Base-by-base conservation (phyloP, 2,329 filamentous ascomycete species). In the Cladophialophora chaetospira region DNA sequence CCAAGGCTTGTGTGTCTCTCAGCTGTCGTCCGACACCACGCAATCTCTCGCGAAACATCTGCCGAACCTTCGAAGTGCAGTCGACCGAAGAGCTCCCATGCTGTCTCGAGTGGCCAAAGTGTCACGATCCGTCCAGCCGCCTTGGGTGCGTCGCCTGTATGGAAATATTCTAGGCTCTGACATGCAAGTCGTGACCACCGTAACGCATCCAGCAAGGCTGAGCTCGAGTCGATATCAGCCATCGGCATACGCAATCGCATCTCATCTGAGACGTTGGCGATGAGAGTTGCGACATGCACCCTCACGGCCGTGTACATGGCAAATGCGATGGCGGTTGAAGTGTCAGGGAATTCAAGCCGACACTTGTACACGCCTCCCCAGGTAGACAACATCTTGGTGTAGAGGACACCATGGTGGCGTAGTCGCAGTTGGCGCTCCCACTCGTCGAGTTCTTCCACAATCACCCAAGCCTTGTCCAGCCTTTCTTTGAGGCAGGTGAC, bases 151-250 rank as follows among this genome's bases (percentile, higher is more conserved):
- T n/a, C n/a, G 19, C 46, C 47, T 5, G 53, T 60, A 38, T 60
- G 57, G 38, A 60, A 63, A 47, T 49, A 63, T n/a, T 63, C 60
- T 13, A 60, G 51, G 45, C 60, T 55, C 38, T 63, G 54, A 25
- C 57, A 61, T 17, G 61, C 54, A 23, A 53, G 38, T 15, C 55
- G 43, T 46, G 57, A 55, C 55, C 61, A 63, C n/a, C 44, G 46
- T 25, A 56, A 51, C n/a, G 50, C 55, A 33, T 63, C 50, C 35
- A 53, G 48, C 44, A 58, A 23, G 38, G 57, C 51, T 45, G 51
- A 36, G 13, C 47, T 44, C 21, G 47, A 35, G 38, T 56, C 15
- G 25, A 57, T 50, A 23, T 53, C 50, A n/a, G 52, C 47, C 3
- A 40, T 28, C 15, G 47, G 35, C 4, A 35, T 51, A 13, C 35